phyloP scores from a whole-genome alignment of 805 yeast genomes.

The Ogataea dorogensis region DNA sequence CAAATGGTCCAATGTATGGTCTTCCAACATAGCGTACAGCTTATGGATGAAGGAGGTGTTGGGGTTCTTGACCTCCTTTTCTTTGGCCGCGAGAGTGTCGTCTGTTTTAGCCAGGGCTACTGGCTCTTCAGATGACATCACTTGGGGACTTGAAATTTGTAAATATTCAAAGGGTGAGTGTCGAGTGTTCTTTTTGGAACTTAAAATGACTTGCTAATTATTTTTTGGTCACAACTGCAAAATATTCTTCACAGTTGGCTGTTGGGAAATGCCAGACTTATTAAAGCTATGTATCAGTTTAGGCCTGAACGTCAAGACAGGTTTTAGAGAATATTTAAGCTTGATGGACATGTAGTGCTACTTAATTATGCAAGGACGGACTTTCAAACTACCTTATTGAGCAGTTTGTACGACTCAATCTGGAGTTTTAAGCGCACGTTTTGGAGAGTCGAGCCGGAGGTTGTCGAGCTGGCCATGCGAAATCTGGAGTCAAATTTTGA shows the following conservation, averaged over 20 bases:
- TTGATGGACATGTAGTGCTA: not conserved
- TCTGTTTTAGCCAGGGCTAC: slow-evolving; percentile 11
- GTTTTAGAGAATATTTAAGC: no score
- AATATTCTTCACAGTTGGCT: no score
- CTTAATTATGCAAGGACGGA: slow-evolving; percentile 4
- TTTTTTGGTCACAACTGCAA: not conserved
- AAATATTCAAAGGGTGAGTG: no score
- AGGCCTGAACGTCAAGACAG: no score
- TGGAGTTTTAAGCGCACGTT: no score
- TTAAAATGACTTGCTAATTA: not conserved
- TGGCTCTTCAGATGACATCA: slow-evolving; percentile 14
- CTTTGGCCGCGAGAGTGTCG: slow-evolving; percentile 4
- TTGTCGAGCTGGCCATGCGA: slow-evolving; percentile 20
- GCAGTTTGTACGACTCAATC: slow-evolving; percentile 20
- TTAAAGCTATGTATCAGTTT: not conserved
- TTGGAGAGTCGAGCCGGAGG: slow-evolving; percentile 9
- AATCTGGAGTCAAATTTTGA: slow-evolving; percentile 37
- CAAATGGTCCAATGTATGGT: slow-evolving; percentile 62
- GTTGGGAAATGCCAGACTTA: no score
- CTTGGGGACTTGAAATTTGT: not conserved
- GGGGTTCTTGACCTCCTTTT: slow-evolving; percentile 23
- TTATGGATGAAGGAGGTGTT: slow-evolving; percentile 72
- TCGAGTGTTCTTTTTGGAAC: not conserved
- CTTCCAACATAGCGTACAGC: slow-evolving; percentile 87
- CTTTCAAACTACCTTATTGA: slow-evolving; percentile 16